phyloP scores from a whole-genome alignment of 176 grass and related monocot species.

The Avena atlantica region DNA sequence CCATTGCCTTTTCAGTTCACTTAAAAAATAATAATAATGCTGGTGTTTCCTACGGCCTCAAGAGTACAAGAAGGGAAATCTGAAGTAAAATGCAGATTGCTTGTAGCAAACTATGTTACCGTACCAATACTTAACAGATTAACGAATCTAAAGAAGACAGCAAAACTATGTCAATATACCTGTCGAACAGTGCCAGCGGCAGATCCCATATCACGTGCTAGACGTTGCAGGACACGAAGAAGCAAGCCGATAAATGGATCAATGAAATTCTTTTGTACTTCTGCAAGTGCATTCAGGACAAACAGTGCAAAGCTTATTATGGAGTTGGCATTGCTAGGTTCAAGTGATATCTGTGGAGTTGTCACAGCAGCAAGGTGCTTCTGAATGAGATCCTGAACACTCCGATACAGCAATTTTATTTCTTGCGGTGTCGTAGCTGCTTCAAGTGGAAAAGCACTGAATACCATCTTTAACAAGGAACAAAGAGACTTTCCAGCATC shows the following conservation, averaged over 20 bases:
- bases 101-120: neutral
- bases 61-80: neutral
- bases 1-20: too few species aligned
- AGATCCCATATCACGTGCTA: slow-evolving; percentile 95
- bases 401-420: slow-evolving; percentile 83
- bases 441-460: slow-evolving; percentile 91
- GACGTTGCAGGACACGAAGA: slow-evolving; percentile 88
- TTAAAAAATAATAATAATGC: slow-evolving; percentile 20
- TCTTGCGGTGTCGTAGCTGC: slow-evolving; percentile 80
- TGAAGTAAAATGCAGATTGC: neutral
- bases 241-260: slow-evolving; percentile 83
- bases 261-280: slow-evolving; percentile 95
- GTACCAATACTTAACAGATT: slow-evolving; percentile 13
- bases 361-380: slow-evolving; percentile 85
- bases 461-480: slow-evolving; percentile 96
- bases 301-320: slow-evolving; percentile 91
- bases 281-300: slow-evolving; percentile 78
- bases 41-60: neutral
- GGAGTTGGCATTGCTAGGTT: slow-evolving; percentile 78
- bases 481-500: slow-evolving; percentile 97
- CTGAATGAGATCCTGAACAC: slow-evolving; percentile 85
- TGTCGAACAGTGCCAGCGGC: slow-evolving; percentile 69
- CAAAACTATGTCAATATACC: slow-evolving; percentile 51
- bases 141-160: slow-evolving; percentile 33
- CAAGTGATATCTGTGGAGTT: slow-evolving; percentile 86